Percentiles rank a stretch among this genome's conserved stretches.
These are phyloP conservation scores for Conticribra weissflogii DNA, from an alignment of 108 stramenopile genomes.

Conservation along the genomic window DNA sequence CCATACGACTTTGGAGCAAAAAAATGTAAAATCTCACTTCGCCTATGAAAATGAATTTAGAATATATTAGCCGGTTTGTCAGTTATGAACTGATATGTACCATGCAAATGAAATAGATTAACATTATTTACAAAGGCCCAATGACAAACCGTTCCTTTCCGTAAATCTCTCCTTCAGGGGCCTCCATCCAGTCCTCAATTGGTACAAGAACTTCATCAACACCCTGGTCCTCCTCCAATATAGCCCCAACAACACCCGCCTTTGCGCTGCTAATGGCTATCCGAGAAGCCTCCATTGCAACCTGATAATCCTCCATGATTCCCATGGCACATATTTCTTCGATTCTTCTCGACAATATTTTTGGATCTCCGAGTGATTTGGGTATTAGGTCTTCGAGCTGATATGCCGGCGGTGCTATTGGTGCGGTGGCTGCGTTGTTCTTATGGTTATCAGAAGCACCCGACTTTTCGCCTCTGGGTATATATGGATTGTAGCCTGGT, in stretches of 20 bases:
- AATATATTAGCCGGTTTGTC: no score
- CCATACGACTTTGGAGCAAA: no score
- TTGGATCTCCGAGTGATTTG: conserved; percentile 57
- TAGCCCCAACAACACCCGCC: not conserved
- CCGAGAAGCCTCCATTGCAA: not conserved
- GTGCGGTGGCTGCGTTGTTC: conserved; percentile 26
- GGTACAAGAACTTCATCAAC: conserved; percentile 66
- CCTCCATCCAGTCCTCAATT: conserved; percentile 75
- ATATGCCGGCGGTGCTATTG: conserved; percentile 45
- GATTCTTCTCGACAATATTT: conserved; percentile 55
- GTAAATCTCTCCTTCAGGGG: conserved; percentile 67
- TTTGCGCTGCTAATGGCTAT: not conserved
- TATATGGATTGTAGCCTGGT: conserved; percentile 2
- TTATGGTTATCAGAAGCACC: not conserved
- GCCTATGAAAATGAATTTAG: no score
- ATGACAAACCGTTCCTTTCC: conserved; percentile 72
- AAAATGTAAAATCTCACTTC: no score
- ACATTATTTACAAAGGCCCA: conserved; percentile 74
- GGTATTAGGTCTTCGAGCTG: conserved; percentile 72
- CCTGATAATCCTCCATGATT: conserved; percentile 66
- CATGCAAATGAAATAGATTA: no score
- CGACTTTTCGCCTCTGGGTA: not conserved
- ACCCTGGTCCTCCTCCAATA: conserved; percentile 56
- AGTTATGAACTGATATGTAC: no score
- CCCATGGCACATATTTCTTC: conserved; percentile 71